Evolutionary conservation across 163 green algal genomes (phyloP).

Genomic region (Trebouxiophyceae sp.): DNA sequence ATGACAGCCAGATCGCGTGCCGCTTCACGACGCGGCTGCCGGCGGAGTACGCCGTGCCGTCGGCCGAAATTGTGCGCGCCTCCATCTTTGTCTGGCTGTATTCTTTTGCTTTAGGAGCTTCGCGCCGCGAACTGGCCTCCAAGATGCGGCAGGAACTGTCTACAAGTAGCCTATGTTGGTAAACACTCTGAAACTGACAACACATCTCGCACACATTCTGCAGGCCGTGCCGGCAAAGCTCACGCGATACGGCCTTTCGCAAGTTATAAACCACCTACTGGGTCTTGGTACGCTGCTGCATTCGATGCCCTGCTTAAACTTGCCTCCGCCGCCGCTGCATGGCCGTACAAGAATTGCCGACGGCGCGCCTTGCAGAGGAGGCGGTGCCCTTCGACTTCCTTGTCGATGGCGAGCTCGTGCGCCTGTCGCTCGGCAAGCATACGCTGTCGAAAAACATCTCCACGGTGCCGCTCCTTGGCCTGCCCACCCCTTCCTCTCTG

Average conservation of each 20-base stretch:
- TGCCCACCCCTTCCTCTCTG: too few relatives aligned
- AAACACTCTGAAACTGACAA: too few relatives aligned
- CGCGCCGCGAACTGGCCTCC: too few relatives aligned
- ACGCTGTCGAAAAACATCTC: constrained; percentile 63
- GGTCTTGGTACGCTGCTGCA: constrained; percentile 42
- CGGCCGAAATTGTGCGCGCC: constrained; percentile 9
- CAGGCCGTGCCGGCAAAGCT: constrained; percentile 80
- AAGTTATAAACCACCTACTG: constrained; percentile 94
- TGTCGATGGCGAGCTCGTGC: constrained; percentile 77
- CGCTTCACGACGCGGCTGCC: constrained; percentile 65
- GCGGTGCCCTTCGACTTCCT: constrained; percentile 91
- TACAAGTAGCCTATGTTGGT: too few relatives aligned
- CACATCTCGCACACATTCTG: too few relatives aligned
- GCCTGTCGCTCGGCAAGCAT: constrained; percentile 67
- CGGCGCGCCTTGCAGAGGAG: constrained; percentile 30
- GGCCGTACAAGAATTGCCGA: too few relatives aligned
- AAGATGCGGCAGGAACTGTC: too few relatives aligned
- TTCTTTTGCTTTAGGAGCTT: too few relatives aligned
- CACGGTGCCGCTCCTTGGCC: too few relatives aligned
- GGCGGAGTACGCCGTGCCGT: constrained; percentile 44
- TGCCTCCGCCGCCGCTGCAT: too few relatives aligned
- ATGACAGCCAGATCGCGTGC: constrained; percentile 49
- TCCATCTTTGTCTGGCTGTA: too few relatives aligned
- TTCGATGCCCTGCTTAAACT: too few relatives aligned
- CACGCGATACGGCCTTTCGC: constrained; percentile 89